phyloP scores from a whole-genome alignment of 768 basidiomycete genomes.

The Pulveroboletus ravenelii region DNA sequence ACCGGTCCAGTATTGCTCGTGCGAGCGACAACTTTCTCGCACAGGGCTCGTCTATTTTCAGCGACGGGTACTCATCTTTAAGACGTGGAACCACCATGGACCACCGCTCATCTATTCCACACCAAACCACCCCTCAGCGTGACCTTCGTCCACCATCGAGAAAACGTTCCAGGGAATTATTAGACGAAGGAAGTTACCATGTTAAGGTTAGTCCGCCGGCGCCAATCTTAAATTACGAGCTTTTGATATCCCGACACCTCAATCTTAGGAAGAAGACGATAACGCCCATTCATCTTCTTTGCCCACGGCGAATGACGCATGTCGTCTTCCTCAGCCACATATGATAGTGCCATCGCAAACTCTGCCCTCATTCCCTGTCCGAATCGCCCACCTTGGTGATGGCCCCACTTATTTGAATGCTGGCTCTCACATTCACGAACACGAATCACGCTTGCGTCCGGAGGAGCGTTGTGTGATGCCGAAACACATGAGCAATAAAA shows the following conservation, averaged over 20 bases:
- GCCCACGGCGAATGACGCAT: conserved; percentile 20
- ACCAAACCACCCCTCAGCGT: conserved; percentile 15
- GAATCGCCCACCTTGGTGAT: conserved; percentile 13
- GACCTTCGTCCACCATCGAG: conserved; percentile 25
- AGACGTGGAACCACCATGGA: conserved; percentile 18
- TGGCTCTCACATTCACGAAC: conserved; percentile 17
- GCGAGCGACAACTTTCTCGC: conserved; percentile 32
- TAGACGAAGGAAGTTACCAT: conserved; percentile 25
- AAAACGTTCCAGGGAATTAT: conserved; percentile 30
- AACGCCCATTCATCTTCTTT: conserved; percentile 17
- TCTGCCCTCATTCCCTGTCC: conserved; percentile 9
- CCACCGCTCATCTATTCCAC: conserved; percentile 11
- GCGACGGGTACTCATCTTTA: conserved; percentile 17
- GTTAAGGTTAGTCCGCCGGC: conserved; percentile 31
- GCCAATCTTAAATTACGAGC: conserved; percentile 25
- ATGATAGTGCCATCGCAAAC: conserved; percentile 24
- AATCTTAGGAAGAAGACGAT: conserved; percentile 28
- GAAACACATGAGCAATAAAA: conserved; percentile 25
- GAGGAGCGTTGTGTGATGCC: conserved; percentile 21
- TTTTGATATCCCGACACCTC: conserved; percentile 21
- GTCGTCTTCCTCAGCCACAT: conserved; percentile 21
- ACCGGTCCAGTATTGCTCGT: conserved; percentile 30
- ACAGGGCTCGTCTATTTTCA: conserved; percentile 30
- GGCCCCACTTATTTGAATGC: conserved; percentile 4
- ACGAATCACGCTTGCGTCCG: conserved; percentile 19